Base-by-base conservation (phyloP, 495 filamentous ascomycete species). In the Tuber melanosporum region DNA sequence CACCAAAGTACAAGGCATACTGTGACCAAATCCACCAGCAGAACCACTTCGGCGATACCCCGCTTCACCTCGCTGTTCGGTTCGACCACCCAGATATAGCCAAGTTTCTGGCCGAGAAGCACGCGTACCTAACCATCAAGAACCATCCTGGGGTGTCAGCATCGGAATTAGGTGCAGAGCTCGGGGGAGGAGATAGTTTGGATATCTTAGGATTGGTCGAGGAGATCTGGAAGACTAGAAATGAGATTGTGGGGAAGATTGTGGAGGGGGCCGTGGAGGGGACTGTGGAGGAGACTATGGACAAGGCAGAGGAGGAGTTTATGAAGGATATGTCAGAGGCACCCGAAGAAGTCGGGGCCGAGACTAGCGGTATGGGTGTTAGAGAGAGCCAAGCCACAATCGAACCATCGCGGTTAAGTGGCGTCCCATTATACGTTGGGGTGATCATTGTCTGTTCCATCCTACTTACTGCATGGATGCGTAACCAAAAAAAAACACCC, bases 141-240 rank as follows among this genome's bases (percentile, higher is more conserved):
- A 44, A 77, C 75, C 3, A n/a, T 2, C 0, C 0, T 8, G 77
- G 52, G 44, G 74, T 79, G 41, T 57, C 69, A 78, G 76, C 77
- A 73, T 0, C 88, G 86, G 45, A 92, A 77, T 0, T 94, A 93
- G 26, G 89, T 92, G 76, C 95, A 85, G 79, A 90, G 86, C 69
- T 88, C 86, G 4, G 93, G 94, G 80, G 91, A 96, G 66, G 94
- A 80, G 2, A 93, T 70, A 1, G 90, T 79, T 5, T 80, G 84
- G 84, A 87, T 94, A 36, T 88, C 14, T 12, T 36, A 41, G 74
- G 32, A 19, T 41, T 26, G 2, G n/a, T 36, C 8, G 36, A 57
- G 8, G 7, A 57, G 8, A 7, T 1, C 12, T 0, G 0, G 93
- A 89, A 79, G 90, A 86, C 93, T 92, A 26, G 94, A n/a, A n/a